Evolutionary conservation across 2,329 filamentous ascomycete genomes (phyloP), one percentile per base, ranked within the genome.

Genomic region (Teratosphaeria pseudoeucalypti): DNA sequence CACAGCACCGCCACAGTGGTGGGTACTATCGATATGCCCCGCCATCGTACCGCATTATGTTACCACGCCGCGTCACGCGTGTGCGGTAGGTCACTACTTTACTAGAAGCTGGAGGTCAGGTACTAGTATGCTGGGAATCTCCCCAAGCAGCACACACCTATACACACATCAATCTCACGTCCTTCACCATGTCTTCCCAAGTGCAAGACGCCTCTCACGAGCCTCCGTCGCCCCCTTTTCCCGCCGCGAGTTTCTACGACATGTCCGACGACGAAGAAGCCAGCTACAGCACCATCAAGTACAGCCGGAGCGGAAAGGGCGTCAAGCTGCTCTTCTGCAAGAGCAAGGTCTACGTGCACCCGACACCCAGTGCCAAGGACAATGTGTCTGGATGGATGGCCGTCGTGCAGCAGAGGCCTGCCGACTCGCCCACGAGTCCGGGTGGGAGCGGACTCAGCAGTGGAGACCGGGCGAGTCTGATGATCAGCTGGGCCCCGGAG

Each of bases 261-360:
- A 81, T 97, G 81, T 96, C 90, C 74, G 95, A 99, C 78, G 91
- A 96, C 70, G 92, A 96, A 64, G 94, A 97, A 75, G 89, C 88
- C 66, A 94, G 89, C 53, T 99, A 99, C 77, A 89, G 95, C 73
- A 97, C 91, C 19, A 90, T 99, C 69, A 88, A 90, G 4, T 89
- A 95, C 70, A 83, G 85, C 3, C 84, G 83, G 65, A 85, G 85
- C 2, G 88, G 89, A 0, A 84, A 84, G 65, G 94, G 92, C 1
- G 94, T 99, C 54, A 99, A 97, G 76, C 79, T 99, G 34, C 80
- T 99, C 14, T 96, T 88, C 70, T 92, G 91, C 23, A 99, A 99
- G 78, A 96, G 91, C 86, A 99, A 97, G 82, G 94, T 99, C 72
- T 99, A 97, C 72, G 87, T 99, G 52, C 94, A 99, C 73, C 94